Evolutionary conservation across 2,329 filamentous ascomycete genomes (phyloP).

Genomic region (Xylaria arbuscula): DNA sequence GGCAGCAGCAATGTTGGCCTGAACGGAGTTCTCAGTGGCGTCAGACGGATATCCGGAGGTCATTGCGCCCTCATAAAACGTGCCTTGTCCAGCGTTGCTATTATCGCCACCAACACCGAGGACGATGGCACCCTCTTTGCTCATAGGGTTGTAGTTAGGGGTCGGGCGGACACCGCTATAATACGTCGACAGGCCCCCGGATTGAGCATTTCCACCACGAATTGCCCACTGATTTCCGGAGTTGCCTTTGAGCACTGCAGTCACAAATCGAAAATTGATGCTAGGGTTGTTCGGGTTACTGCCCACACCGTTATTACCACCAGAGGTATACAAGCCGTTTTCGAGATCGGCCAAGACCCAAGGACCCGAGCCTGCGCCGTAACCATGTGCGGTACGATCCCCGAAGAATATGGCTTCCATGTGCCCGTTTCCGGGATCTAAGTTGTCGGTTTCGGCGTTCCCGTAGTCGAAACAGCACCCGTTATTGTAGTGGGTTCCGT

Average conservation of each 20-base stretch:
- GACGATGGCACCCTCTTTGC: slow-evolving; percentile 72
- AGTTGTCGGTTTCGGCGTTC: slow-evolving; percentile 64
- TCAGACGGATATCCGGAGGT: slow-evolving; percentile 71
- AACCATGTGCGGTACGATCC: slow-evolving; percentile 51
- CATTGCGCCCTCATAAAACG: slow-evolving; percentile 74
- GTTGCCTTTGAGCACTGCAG: slow-evolving; percentile 67
- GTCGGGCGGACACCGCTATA: slow-evolving; percentile 67
- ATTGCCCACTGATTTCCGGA: slow-evolving; percentile 66
- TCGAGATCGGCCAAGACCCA: slow-evolving; percentile 78
- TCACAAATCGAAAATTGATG: slow-evolving; percentile 66
- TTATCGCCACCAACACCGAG: slow-evolving; percentile 77
- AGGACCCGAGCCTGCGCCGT: slow-evolving; percentile 69
- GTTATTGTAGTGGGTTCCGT: slow-evolving; percentile 70
- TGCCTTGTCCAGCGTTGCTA: slow-evolving; percentile 68
- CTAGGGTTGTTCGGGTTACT: slow-evolving; percentile 65
- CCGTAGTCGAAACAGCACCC: slow-evolving; percentile 69
- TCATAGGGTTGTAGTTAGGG: slow-evolving; percentile 70
- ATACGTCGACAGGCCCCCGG: slow-evolving; percentile 63
- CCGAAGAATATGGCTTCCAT: slow-evolving; percentile 78
- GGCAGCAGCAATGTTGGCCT: slow-evolving; percentile 69
- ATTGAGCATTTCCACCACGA: slow-evolving; percentile 66
- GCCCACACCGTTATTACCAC: slow-evolving; percentile 49
- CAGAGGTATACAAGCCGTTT: slow-evolving; percentile 71
- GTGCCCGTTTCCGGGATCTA: slow-evolving; percentile 69
- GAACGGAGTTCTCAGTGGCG: slow-evolving; percentile 66